These are phyloP conservation scores for Skeletonema tropicum DNA, from an alignment of 108 stramenopile genomes.

Conservation along the genomic window DNA sequence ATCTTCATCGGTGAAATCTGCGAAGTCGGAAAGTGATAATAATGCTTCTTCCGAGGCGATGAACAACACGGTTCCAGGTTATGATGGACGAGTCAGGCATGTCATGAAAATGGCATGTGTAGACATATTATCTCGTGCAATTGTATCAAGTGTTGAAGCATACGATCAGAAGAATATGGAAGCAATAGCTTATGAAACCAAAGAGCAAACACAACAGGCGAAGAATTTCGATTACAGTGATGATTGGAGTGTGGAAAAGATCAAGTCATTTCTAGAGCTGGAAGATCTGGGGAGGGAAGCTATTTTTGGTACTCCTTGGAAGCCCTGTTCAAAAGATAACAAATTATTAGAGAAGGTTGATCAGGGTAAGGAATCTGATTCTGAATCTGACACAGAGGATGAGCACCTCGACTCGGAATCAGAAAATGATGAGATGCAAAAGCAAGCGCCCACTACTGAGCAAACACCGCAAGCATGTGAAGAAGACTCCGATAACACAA, in stretches of 20 bases:
- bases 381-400: neutral
- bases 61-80: conserved; percentile 21
- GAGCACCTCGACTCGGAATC: neutral
- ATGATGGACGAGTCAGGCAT: conserved; percentile 62
- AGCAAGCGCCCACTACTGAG: neutral
- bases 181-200: neutral
- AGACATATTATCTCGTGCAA: conserved; percentile 41
- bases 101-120: conserved; percentile 60
- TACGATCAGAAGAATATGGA: conserved; percentile 9
- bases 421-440: conserved; percentile 9
- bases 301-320: conserved; percentile 34
- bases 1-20: conserved; percentile 29
- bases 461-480: neutral
- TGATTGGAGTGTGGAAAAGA: conserved; percentile 32
- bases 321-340: neutral
- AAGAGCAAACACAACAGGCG: conserved; percentile 15
- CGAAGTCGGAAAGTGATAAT: neutral
- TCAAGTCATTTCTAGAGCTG: conserved; percentile 39
- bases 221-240: conserved; percentile 39
- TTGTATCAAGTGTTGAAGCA: conserved; percentile 29
- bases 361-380: neutral
- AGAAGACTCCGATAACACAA: neutral
- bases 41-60: neutral
- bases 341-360: neutral
- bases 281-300: conserved; percentile 39